Conservation (phyloP, 371 early-diverging fungal species). For the Syncephalastrum monosporum region DNA sequence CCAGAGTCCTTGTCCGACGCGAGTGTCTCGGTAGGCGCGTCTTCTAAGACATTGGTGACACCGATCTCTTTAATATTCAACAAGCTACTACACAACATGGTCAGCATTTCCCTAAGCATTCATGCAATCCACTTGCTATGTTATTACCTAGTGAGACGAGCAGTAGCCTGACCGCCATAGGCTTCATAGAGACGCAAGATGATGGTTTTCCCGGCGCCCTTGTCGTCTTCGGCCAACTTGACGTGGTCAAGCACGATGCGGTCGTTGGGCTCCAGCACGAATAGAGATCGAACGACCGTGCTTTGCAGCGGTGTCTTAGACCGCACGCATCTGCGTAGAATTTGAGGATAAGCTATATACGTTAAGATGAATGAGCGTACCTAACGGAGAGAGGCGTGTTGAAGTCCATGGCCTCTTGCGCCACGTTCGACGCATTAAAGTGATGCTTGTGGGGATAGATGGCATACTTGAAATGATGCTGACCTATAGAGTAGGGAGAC, state of each 20-base stretch:
- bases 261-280: conserved; percentile 23
- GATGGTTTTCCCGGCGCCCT: conserved; percentile 39
- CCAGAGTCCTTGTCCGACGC: conserved; percentile 9
- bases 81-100: conserved; percentile 17
- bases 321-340: background rate
- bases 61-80: conserved; percentile 31
- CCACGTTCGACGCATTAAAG: conserved; percentile 79
- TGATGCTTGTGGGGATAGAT: conserved; percentile 84
- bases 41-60: conserved; percentile 53
- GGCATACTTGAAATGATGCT: conserved; percentile 88
- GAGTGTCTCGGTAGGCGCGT: conserved; percentile 20
- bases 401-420: conserved; percentile 83
- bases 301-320: conserved; percentile 1
- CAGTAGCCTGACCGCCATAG: conserved; percentile 82
- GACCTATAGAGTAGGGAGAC: conserved; percentile 15
- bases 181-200: conserved; percentile 90
- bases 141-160: conserved; percentile 58
- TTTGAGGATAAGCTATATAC: background rate
- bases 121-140: background rate
- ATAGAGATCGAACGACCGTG: conserved; percentile 20
- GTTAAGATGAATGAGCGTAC: conserved; percentile 29
- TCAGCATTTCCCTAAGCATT: background rate
- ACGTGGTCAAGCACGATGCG: conserved; percentile 87
- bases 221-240: conserved; percentile 82
- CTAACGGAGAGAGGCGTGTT: conserved; percentile 76